These are phyloP conservation scores for Epichloe gansuensis DNA, from an alignment of 2,329 filamentous ascomycete species.

Conservation along the genomic window DNA sequence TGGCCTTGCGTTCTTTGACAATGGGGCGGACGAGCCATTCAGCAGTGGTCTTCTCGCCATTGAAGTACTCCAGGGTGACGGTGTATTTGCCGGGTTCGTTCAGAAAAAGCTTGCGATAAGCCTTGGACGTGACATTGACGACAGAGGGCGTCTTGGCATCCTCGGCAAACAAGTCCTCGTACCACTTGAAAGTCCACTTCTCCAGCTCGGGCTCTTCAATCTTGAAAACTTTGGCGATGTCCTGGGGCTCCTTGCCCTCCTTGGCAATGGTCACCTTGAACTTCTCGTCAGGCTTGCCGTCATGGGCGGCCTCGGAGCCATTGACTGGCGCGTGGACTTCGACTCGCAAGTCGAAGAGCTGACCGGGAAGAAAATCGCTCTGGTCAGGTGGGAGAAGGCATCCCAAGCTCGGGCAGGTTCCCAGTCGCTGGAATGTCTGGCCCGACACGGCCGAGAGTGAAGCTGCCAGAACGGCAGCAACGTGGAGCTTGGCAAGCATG, in stretches of 20 bases:
- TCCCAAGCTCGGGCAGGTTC: constrained; percentile 45
- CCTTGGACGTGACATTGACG: constrained; percentile 71
- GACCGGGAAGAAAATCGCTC: constrained; percentile 72
- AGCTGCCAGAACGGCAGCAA: constrained; percentile 21
- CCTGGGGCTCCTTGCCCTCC: constrained; percentile 39
- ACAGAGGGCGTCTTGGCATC: constrained; percentile 57
- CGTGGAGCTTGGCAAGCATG: constrained; percentile 27
- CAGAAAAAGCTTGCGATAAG: constrained; percentile 62
- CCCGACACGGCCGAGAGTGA: constrained; percentile 31
- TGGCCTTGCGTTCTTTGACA: constrained; percentile 57
- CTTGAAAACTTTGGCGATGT: constrained; percentile 56
- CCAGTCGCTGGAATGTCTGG: constrained; percentile 48
- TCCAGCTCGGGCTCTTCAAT: constrained; percentile 60
- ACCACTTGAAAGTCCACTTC: constrained; percentile 77
- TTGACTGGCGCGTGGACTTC: constrained; percentile 75
- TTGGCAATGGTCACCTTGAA: constrained; percentile 68
- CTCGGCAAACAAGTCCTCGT: constrained; percentile 68
- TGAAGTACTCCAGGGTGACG: constrained; percentile 65
- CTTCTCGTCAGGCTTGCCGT: constrained; percentile 55
- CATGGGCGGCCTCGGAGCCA: constrained; percentile 63
- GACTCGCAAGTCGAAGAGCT: constrained; percentile 73
- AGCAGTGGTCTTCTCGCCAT: constrained; percentile 56
- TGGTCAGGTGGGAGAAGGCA: constrained; percentile 50
- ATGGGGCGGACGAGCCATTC: constrained; percentile 68
- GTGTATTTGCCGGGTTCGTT: constrained; percentile 71